Percentiles rank a stretch among this genome's conserved stretches.
These are phyloP conservation scores for Blastomyces percursus DNA, from an alignment of 2,329 filamentous ascomycete genomes.

Conservation along the genomic window DNA sequence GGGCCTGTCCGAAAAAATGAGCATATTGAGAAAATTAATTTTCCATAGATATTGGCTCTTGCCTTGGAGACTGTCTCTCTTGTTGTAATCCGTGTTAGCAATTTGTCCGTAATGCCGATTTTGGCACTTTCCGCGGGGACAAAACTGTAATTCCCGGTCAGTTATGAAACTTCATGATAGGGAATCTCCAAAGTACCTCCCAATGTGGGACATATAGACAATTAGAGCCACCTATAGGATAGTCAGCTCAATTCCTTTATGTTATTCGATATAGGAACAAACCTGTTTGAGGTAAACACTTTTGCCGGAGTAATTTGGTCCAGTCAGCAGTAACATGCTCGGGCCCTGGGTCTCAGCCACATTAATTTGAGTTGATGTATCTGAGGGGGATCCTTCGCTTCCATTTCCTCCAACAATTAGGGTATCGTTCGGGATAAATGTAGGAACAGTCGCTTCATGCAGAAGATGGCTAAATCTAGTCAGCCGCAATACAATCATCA, in stretches of 20 bases:
- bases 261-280: not conserved
- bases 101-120: constrained; percentile 85
- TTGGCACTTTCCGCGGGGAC: constrained; percentile 67
- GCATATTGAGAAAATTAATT: not conserved
- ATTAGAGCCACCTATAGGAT: constrained; percentile 60
- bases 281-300: constrained; percentile 87
- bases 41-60: constrained; percentile 4
- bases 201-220: constrained; percentile 83
- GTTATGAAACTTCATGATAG: constrained; percentile 3
- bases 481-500: constrained; percentile 11
- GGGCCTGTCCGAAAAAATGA: constrained; percentile 32
- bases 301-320: constrained; percentile 94
- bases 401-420: constrained; percentile 49
- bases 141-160: constrained; percentile 45
- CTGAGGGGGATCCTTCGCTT: not conserved
- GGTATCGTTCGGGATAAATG: constrained; percentile 76
- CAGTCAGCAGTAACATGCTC: constrained; percentile 71
- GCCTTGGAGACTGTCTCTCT: constrained; percentile 54
- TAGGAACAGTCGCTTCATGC: constrained; percentile 70
- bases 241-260: constrained; percentile 7
- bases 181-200: constrained; percentile 35
- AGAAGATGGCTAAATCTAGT: constrained; percentile 53
- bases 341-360: constrained; percentile 31
- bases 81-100: constrained; percentile 75
- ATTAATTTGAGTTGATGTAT: constrained; percentile 2